Base-by-base conservation (phyloP, 139 green algal species). In the Chlamydomonas schloesseri region DNA sequence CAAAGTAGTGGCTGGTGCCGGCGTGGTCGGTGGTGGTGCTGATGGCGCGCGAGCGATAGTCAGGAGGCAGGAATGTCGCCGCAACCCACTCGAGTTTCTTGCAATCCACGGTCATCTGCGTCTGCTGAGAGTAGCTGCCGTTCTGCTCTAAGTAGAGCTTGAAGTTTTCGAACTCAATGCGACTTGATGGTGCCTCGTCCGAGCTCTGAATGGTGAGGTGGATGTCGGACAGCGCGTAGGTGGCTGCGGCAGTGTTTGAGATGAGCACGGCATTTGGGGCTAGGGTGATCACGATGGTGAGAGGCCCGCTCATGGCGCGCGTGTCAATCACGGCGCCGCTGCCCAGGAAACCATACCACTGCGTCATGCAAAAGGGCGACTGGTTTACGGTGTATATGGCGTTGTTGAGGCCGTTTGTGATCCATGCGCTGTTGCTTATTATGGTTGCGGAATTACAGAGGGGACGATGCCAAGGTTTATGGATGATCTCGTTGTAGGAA, bases 251-350 rank as follows among this genome's bases (percentile, higher is more conserved):
- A 34, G 21, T 76, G 70, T 76, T 76, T 37, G 37, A 15, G 20
- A 76, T 15, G 4, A 76, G 36, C 20, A 76, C 70, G 20, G 37
- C 23, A 34, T 76, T 76, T 34, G 70, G 37, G 4, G 70, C 70
- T 3, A 76, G 70, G 37, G 70, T 76, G 21, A 76, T 33, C 21
- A 58, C 37, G 10, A 76, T 58, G 21, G 17, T 33, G 37, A 76
- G 17, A 23, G 70, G 70, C 15, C 70, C n/a, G n/a, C n/a, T n/a
- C n/a, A n/a, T 60, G 37, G 65, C 65, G 6, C 37, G 20, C 37
- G 70, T 76, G 70, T 76, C 70, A 36, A 76, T 76, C 21, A 58
- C 37, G n/a, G n/a, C n/a, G 17, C 70, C 70, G 37, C 70, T 60
- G 23, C 37, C 37, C 18, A 76, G 70, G 23, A 76, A 34, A 37